phyloP scores from a whole-genome alignment of 495 filamentous ascomycete species.

The Aspergillus leporis region DNA sequence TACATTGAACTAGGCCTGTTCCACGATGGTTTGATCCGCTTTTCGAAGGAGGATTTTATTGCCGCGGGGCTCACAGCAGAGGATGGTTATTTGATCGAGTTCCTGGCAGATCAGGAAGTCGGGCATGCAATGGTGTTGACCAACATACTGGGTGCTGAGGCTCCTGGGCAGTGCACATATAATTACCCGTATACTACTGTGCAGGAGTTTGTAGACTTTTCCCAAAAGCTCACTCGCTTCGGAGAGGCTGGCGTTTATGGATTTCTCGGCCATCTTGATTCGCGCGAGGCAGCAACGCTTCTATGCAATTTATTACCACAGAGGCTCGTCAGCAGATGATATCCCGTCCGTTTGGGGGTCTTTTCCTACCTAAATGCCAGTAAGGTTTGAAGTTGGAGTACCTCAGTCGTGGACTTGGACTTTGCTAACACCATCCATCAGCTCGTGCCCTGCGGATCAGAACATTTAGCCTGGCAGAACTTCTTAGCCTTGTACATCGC shows the following conservation, averaged over 20 bases:
- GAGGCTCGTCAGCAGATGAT: conserved; percentile 87
- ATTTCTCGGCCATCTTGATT: conserved; percentile 79
- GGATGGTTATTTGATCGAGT: conserved; percentile 71
- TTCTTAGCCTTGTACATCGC: conserved; percentile 73
- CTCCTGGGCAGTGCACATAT: conserved; percentile 76
- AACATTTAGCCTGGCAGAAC: conserved; percentile 87
- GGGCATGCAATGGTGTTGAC: conserved; percentile 77
- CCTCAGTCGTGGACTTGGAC: conserved; percentile 91
- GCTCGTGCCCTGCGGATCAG: conserved; percentile 69
- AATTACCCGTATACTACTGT: conserved; percentile 81
- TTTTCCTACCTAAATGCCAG: conserved; percentile 84
- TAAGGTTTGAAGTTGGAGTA: conserved; percentile 79
- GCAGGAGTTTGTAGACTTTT: conserved; percentile 80
- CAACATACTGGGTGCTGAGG: conserved; percentile 72
- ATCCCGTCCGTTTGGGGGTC: conserved; percentile 82
- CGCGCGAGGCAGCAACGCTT: conserved; percentile 70
- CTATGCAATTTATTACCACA: conserved; percentile 78
- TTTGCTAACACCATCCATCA: conserved; percentile 81
- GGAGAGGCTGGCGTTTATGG: conserved; percentile 85
- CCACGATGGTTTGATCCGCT: conserved; percentile 72
- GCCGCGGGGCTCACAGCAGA: conserved; percentile 65
- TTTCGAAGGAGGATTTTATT: conserved; percentile 69
- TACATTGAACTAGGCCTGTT: conserved; percentile 89
- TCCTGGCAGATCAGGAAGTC: conserved; percentile 84
- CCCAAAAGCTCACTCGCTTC: conserved; percentile 79